Evolutionary conservation across 176 grass and related monocot genomes (phyloP).

Genomic region (Tuctoria greenei): DNA sequence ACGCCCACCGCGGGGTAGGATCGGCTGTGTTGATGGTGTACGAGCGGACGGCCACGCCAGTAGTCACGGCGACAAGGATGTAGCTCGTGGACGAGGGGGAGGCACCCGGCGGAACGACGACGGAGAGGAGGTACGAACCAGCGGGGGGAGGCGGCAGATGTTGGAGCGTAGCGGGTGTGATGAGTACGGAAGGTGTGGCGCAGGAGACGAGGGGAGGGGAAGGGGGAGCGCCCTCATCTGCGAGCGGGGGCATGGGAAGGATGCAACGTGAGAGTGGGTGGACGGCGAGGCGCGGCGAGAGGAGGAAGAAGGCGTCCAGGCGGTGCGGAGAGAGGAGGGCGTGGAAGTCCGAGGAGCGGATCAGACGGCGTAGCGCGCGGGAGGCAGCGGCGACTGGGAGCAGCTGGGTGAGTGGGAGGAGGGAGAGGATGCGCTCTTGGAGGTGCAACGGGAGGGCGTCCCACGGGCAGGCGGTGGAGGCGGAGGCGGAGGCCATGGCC

Average conservation of each 20-base stretch:
- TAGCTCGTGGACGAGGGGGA: conserved; percentile 22
- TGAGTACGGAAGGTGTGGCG: conserved; percentile 10
- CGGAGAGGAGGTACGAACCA: conserved; percentile 38
- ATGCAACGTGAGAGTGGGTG: conserved; percentile 37
- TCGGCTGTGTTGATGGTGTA: conserved; percentile 39
- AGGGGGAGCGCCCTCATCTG: background rate
- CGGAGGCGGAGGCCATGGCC: conserved; percentile 1
- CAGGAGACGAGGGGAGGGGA: conserved; percentile 39
- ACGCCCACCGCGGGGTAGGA: conserved; percentile 31
- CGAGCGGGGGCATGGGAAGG: background rate
- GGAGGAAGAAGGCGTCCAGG: conserved; percentile 44
- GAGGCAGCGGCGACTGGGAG: conserved; percentile 39
- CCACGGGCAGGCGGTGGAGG: conserved; percentile 26
- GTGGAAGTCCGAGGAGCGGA: conserved; percentile 50
- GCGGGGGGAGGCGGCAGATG: conserved; percentile 11
- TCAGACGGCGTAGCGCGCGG: conserved; percentile 29
- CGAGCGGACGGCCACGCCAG: background rate
- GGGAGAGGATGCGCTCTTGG: conserved; percentile 49
- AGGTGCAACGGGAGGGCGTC: conserved; percentile 40
- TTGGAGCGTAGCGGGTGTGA: conserved; percentile 2
- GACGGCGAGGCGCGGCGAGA: conserved; percentile 22
- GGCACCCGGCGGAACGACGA: conserved; percentile 8
- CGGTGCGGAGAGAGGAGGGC: conserved; percentile 42
- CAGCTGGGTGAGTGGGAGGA: conserved; percentile 48
- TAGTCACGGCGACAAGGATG: conserved; percentile 42